Conservation (phyloP, 1,284 basidiomycete species). For the Pseudozyma hubeiensis region DNA sequence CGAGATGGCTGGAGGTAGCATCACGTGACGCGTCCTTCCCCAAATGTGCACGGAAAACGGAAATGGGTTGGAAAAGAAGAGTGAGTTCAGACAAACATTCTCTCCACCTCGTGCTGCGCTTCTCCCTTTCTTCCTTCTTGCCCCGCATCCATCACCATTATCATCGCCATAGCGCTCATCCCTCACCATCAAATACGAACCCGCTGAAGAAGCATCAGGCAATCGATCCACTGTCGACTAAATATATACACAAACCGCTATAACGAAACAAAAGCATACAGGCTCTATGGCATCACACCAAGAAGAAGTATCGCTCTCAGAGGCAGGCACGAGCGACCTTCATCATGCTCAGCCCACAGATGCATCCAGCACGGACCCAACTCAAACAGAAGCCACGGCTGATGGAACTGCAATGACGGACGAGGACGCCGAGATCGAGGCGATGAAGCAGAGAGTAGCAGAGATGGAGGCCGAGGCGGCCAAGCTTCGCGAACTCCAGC, state of each 20-base stretch:
- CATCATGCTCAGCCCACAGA: constrained; percentile 13
- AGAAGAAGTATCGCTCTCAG: constrained; percentile 49
- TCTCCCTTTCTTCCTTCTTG: constrained; percentile 13
- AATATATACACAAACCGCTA: not conserved
- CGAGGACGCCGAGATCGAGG: constrained; percentile 71
- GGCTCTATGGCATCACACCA: constrained; percentile 41
- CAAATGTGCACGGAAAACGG: constrained; percentile 31
- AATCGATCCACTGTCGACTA: too few species aligned
- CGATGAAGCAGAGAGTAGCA: constrained; percentile 81
- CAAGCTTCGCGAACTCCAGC: constrained; percentile 89
- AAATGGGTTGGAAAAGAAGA: constrained; percentile 4
- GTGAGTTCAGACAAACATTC: constrained; percentile 3
- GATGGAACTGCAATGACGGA: constrained; percentile 40
- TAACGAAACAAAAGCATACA: not conserved
- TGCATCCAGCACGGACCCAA: constrained; percentile 1
- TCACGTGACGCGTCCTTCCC: constrained; percentile 32
- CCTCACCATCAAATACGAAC: not conserved
- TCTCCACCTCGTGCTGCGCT: constrained; percentile 22
- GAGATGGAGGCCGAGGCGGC: constrained; percentile 92
- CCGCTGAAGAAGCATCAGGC: too few species aligned
- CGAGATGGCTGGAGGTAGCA: constrained; percentile 12
- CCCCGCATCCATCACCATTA: constrained; percentile 8
- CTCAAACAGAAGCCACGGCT: constrained; percentile 5
- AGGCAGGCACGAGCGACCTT: constrained; percentile 36
- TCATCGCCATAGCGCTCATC: not conserved